Evolutionary conservation across 768 basidiomycete genomes (phyloP).

Genomic region (Chalciporus sphaerocephalus): DNA sequence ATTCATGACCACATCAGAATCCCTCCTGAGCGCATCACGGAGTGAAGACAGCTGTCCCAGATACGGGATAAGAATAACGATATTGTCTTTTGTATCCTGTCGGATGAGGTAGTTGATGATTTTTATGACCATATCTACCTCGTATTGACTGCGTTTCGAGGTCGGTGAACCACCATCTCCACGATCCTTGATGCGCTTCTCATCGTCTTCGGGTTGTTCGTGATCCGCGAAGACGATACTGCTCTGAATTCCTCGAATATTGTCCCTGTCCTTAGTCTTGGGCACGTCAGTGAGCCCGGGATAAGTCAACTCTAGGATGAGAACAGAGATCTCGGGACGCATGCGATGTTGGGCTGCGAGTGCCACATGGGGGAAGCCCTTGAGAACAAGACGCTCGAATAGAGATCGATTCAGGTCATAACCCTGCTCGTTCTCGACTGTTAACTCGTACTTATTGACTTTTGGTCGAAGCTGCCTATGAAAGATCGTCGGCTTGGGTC

Average conservation of each 20-base stretch:
- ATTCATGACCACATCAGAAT: constrained; percentile 54
- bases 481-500: not conserved
- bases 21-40: constrained; percentile 38
- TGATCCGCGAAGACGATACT: constrained; percentile 66
- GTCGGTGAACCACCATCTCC: constrained; percentile 42
- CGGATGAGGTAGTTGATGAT: constrained; percentile 62
- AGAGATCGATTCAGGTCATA: constrained; percentile 63
- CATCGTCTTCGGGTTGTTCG: constrained; percentile 49
- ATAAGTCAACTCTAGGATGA: constrained; percentile 61
- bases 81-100: constrained; percentile 54
- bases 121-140: constrained; percentile 59
- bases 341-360: constrained; percentile 63
- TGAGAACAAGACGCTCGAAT: constrained; percentile 62
- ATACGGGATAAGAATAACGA: constrained; percentile 70
- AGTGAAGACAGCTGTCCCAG: constrained; percentile 58
- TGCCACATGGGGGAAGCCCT: constrained; percentile 55
- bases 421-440: constrained; percentile 65
- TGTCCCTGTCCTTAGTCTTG: constrained; percentile 42
- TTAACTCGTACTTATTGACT: constrained; percentile 59
- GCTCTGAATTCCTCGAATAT: constrained; percentile 50
- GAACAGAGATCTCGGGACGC: constrained; percentile 64
- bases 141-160: constrained; percentile 59
- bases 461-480: constrained; percentile 67
- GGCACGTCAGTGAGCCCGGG: constrained; percentile 57
- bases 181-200: constrained; percentile 36